Base-by-base conservation (phyloP, 176 grass and related monocot species). In the Cocos nucifera region DNA sequence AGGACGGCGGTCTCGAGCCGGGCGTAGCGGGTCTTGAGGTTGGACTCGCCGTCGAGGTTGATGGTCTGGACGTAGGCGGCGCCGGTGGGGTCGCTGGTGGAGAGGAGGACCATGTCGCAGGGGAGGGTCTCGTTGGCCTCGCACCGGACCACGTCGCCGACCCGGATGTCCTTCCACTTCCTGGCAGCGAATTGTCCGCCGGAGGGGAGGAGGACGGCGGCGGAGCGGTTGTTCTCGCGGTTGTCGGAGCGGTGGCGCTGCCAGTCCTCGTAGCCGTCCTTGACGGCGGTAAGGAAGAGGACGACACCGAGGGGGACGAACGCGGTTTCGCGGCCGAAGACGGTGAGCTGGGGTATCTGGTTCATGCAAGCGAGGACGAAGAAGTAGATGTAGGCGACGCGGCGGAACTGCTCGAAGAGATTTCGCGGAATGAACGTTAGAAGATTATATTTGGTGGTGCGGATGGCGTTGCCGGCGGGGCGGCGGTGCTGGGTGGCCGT, bases 211-310 rank as follows among this genome's bases (percentile, higher is more conserved):
- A 89, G 85, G 19, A 86, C 80, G 16, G 30, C 32, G 19, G 80
- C 73, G 52, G 69, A 8, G 61, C 83, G 83, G 71, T 83, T 84
- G 65, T 89, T 95, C 80, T 95, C 86, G 50, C 39, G 17, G 44
- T 59, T 65, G 77, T 95, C 90, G 14, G 90, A 89, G 50, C 83
- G 86, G 60, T 89, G 90, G 56, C 90, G 85, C 57, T 80, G 86
- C 70, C 75, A 79, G 63, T 95, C 86, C 79, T 95, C 90, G 78
- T 89, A 95, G 5, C 86, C 90, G 62, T 95, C 90, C 86, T 95
- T 95, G 22, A 95, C 63, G 49, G 90, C 86, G 49, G 90, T 95
- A 65, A 89, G 71, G 59, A 89, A 70, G 59, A 95, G 83, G 10
- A 95, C 90, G 63, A 84, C 78, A 20, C 79, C 86, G 17, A 95